These are phyloP conservation scores for Parathielavia hyrcaniae DNA, from an alignment of 495 filamentous ascomycete genomes.

Conservation along the genomic window DNA sequence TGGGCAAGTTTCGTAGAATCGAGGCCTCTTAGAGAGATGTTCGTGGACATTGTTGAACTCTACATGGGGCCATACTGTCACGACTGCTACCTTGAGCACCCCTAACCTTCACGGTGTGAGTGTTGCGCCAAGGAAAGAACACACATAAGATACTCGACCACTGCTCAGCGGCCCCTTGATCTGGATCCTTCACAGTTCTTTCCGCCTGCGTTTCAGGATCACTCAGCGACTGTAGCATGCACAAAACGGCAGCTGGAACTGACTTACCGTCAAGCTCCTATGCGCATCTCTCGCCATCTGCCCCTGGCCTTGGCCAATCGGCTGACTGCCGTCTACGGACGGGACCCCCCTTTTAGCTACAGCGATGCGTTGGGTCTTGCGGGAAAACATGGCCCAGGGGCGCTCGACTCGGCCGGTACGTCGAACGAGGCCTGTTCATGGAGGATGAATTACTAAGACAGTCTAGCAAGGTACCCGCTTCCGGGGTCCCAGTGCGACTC, in stretches of 20 bases:
- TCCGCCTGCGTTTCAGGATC: background rate
- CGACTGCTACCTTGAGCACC: conserved; percentile 26
- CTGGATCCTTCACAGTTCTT: background rate
- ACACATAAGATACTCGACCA: too few relatives aligned
- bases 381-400: conserved; percentile 17
- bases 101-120: conserved; percentile 16
- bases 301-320: conserved; percentile 24
- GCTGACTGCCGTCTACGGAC: conserved; percentile 9
- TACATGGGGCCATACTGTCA: conserved; percentile 13
- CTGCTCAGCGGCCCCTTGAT: too few relatives aligned
- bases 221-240: background rate
- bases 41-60: background rate
- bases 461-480: conserved; percentile 27
- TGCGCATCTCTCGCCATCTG: conserved; percentile 16
- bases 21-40: conserved; percentile 8
- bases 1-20: background rate
- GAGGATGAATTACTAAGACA: conserved; percentile 10
- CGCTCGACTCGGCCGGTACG: conserved; percentile 24
- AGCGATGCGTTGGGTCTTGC: conserved; percentile 22
- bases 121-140: conserved; percentile 19
- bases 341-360: conserved; percentile 21
- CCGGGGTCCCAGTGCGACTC: conserved; percentile 20
- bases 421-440: background rate
- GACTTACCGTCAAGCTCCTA: conserved; percentile 8
- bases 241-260: conserved; percentile 3